A percentile compares a stretch with the other conserved stretches of the same genome.
Evolutionary conservation across 2,329 filamentous ascomycete species (phyloP).

Genomic region (Ophiosphaerella korrae): DNA sequence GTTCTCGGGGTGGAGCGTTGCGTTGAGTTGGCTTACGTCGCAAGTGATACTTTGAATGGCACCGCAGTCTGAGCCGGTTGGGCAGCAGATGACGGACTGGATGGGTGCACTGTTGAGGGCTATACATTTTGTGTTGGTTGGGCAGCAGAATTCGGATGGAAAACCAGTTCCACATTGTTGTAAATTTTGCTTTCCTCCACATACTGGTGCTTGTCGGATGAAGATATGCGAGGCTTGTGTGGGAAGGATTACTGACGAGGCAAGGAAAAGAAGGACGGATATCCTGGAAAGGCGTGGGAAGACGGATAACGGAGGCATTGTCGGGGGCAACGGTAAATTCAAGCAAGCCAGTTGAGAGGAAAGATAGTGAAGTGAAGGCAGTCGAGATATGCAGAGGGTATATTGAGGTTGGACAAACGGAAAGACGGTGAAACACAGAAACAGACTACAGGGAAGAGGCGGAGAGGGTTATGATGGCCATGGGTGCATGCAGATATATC

Average conservation of each 20-base stretch:
- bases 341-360: neutral
- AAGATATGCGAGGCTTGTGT: slow-evolving; percentile 37
- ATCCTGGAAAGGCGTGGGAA: slow-evolving; percentile 40
- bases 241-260: slow-evolving; percentile 31
- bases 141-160: slow-evolving; percentile 72
- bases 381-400: slow-evolving; percentile 1
- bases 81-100: slow-evolving; percentile 75
- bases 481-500: slow-evolving; percentile 19
- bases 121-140: slow-evolving; percentile 59
- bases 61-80: slow-evolving; percentile 61
- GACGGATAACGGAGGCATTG: slow-evolving; percentile 37
- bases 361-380: slow-evolving; percentile 11
- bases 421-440: slow-evolving; percentile 2
- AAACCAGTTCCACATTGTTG: slow-evolving; percentile 61
- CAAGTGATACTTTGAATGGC: slow-evolving; percentile 69
- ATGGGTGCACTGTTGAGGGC: slow-evolving; percentile 62
- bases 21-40: slow-evolving; percentile 66
- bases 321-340: slow-evolving; percentile 2
- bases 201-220: slow-evolving; percentile 48
- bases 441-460: slow-evolving; percentile 9
- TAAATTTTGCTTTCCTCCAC: slow-evolving; percentile 55
- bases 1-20: slow-evolving; percentile 60
- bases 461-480: too few relatives aligned
- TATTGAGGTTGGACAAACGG: neutral
- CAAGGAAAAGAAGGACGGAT: slow-evolving; percentile 38